Evolutionary conservation across 176 grass and related monocot genomes (phyloP).

Genomic region (Rhipidocladum racemiflorum): DNA sequence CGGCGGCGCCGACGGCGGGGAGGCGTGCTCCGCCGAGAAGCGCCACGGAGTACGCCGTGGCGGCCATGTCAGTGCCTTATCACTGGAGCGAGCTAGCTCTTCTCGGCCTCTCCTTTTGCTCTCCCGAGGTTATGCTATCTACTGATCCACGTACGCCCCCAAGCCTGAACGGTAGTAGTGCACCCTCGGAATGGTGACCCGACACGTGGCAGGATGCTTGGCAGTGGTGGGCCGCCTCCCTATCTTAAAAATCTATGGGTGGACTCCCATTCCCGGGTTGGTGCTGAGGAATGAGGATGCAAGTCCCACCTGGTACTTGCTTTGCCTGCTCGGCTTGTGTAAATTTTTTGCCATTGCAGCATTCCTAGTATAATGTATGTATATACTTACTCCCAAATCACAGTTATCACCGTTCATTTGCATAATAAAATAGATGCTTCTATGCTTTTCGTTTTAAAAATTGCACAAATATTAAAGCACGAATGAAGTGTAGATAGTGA

Average conservation of each 20-base stretch:
- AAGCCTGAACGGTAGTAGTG: background rate
- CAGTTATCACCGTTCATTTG: background rate
- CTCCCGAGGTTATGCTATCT: background rate
- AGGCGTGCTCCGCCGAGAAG: conserved; percentile 67
- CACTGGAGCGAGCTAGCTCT: background rate
- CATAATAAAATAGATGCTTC: too few species aligned
- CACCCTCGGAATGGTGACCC: background rate
- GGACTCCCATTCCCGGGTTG: conserved; percentile 26
- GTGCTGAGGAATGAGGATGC: background rate
- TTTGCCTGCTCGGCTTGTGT: background rate
- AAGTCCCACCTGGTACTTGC: background rate
- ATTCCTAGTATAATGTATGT: background rate
- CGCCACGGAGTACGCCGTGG: conserved; percentile 69
- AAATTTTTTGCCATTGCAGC: background rate
- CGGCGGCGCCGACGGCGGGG: conserved; percentile 18
- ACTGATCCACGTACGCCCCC: background rate
- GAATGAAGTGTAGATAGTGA: too few species aligned
- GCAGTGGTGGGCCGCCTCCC: conserved; percentile 48
- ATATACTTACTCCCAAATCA: background rate
- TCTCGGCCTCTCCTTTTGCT: conserved; percentile 38
- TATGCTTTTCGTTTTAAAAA: too few species aligned
- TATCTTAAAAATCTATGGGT: conserved; percentile 63
- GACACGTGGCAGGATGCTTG: conserved; percentile 42
- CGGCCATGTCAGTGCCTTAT: conserved; percentile 48
- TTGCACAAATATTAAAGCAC: too few species aligned